These are phyloP conservation scores for Golovinomyces cichoracearum DNA, from an alignment of 2,329 filamentous ascomycete genomes.

Conservation along the genomic window DNA sequence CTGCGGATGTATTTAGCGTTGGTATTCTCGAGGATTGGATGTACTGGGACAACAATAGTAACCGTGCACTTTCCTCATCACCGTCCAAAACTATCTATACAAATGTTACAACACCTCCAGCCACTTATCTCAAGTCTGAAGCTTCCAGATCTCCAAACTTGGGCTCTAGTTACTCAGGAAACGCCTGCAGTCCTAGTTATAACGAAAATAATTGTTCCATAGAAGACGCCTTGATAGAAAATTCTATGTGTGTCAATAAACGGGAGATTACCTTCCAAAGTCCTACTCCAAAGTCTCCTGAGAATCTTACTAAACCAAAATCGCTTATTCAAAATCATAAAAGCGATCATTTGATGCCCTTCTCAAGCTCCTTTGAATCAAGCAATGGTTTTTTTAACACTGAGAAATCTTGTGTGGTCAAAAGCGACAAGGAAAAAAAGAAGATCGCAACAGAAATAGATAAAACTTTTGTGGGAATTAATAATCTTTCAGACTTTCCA, in stretches of 20 bases:
- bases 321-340: not conserved
- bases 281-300: not conserved
- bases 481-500: not conserved
- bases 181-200: not conserved
- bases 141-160: constrained; percentile 2
- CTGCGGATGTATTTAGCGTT: constrained; percentile 3
- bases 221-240: constrained; percentile 16
- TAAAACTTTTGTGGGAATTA: not conserved
- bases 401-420: not conserved
- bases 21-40: constrained; percentile 8
- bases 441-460: not conserved
- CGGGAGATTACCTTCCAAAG: not conserved
- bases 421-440: not conserved
- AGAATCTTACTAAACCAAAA: not conserved
- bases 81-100: not conserved
- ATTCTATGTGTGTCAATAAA: not conserved
- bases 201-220: constrained; percentile 38
- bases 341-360: not conserved
- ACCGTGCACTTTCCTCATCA: constrained; percentile 3
- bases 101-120: not conserved
- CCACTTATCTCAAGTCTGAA: not conserved
- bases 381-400: not conserved
- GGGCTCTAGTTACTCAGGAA: not conserved
- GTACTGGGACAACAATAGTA: constrained; percentile 7
- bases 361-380: not conserved